These are phyloP conservation scores for Cylindrotheca fusiformis DNA, from an alignment of 108 stramenopile genomes.

Conservation along the genomic window DNA sequence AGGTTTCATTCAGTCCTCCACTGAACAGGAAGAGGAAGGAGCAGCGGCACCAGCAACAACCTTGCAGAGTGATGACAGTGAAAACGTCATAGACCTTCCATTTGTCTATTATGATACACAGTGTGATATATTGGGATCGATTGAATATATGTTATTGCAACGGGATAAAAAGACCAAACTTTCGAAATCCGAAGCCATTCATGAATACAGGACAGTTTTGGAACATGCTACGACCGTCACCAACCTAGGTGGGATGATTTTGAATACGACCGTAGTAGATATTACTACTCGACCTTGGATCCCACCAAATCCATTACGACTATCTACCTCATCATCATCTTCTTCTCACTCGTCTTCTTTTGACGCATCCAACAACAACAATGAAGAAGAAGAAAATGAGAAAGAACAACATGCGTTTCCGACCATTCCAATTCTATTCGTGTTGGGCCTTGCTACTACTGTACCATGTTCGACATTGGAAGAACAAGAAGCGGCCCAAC, in stretches of 20 bases:
- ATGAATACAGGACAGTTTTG: slow-evolving; percentile 14
- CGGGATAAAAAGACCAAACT: slow-evolving; percentile 18
- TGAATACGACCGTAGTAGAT: neutral
- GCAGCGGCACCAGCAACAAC: neutral
- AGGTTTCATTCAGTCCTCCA: neutral
- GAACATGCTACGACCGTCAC: slow-evolving; percentile 1
- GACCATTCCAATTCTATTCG: neutral
- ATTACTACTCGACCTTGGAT: slow-evolving; percentile 16
- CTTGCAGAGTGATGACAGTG: too few relatives aligned
- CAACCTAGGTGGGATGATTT: slow-evolving; percentile 16
- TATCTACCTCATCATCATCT: neutral
- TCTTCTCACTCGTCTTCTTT: slow-evolving; percentile 8
- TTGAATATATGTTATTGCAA: slow-evolving; percentile 12
- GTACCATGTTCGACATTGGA: neutral
- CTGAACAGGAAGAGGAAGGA: neutral
- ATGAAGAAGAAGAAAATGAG: neutral
- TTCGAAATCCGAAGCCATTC: slow-evolving; percentile 11
- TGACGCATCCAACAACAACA: neutral
- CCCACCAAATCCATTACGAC: neutral
- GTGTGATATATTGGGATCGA: slow-evolving; percentile 10
- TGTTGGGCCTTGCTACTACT: neutral
- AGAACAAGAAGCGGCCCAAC: neutral
- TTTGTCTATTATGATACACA: slow-evolving; percentile 11
- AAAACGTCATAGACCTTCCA: too few relatives aligned
- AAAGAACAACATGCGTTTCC: neutral